Percentiles rank a stretch among this genome's conserved stretches.
phyloP scores from a whole-genome alignment of 1,139 yeast genomes.

The Magnusiomyces tetraspermus region DNA sequence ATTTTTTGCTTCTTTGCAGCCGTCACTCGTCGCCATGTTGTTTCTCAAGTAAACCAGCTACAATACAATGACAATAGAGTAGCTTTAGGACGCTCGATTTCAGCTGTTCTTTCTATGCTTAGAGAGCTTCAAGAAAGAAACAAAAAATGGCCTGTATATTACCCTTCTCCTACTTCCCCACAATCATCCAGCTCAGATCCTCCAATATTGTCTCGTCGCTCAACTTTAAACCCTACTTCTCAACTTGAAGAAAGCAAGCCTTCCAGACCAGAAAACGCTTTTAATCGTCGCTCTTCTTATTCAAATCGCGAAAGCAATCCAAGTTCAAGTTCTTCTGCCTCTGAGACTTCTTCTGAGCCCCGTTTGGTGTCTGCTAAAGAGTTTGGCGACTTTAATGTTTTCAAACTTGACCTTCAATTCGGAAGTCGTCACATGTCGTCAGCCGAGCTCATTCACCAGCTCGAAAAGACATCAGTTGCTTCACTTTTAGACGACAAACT shows the following conservation, averaged over 20 bases:
- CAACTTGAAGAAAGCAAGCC: constrained; percentile 20
- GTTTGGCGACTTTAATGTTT: constrained; percentile 42
- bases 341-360: constrained; percentile 14
- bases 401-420: constrained; percentile 54
- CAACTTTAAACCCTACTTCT: background rate
- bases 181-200: constrained; percentile 1
- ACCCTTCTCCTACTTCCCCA: constrained; percentile 35
- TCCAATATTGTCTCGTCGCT: constrained; percentile 5
- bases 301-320: background rate
- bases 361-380: constrained; percentile 20
- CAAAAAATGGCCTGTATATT: constrained; percentile 51
- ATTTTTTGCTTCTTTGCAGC: constrained; percentile 3
- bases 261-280: constrained; percentile 4
- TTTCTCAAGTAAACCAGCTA: constrained; percentile 49
- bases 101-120: constrained; percentile 46
- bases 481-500: constrained; percentile 57
- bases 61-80: constrained; percentile 61
- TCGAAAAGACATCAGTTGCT: constrained; percentile 60
- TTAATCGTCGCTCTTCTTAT: constrained; percentile 10
- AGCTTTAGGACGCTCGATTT: constrained; percentile 53
- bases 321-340: constrained; percentile 1
- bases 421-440: constrained; percentile 38
- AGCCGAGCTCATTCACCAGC: constrained; percentile 39
- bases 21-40: constrained; percentile 25
- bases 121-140: constrained; percentile 49